Evolutionary conservation across 2,329 filamentous ascomycete species (phyloP).

Genomic region (Botrytis byssoidea): DNA sequence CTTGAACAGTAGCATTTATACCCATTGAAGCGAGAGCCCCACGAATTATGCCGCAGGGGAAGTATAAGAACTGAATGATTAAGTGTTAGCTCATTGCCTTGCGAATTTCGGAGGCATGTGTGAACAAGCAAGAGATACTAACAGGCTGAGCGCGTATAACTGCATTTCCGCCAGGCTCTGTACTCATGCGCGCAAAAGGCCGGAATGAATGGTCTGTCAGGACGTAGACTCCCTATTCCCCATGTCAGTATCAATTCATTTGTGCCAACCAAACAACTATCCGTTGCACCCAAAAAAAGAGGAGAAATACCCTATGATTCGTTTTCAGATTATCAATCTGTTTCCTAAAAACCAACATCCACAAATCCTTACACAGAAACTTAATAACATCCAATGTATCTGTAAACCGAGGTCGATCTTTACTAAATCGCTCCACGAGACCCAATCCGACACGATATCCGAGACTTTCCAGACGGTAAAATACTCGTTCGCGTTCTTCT

Average conservation of each 20-base stretch:
- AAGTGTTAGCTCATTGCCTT: not conserved
- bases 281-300: not conserved
- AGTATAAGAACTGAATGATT: constrained; percentile 75
- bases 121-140: constrained; percentile 40
- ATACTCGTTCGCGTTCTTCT: constrained; percentile 79
- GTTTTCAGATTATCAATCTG: constrained; percentile 99
- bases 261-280: not conserved
- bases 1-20: constrained; percentile 86
- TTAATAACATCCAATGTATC: constrained; percentile 96
- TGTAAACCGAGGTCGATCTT: constrained; percentile 81
- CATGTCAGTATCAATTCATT: constrained; percentile 17
- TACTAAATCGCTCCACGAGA: constrained; percentile 82
- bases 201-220: constrained; percentile 91
- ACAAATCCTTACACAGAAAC: constrained; percentile 97
- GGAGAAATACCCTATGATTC: constrained; percentile 71
- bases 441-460: constrained; percentile 93
- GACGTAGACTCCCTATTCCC: constrained; percentile 80
- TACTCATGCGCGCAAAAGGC: constrained; percentile 85
- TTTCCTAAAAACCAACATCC: constrained; percentile 91
- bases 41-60: constrained; percentile 88
- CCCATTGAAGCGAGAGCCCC: constrained; percentile 91
- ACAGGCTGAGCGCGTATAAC: constrained; percentile 76
- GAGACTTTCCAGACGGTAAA: constrained; percentile 76
- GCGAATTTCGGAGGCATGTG: not conserved
- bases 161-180: constrained; percentile 71